Conservation (phyloP, 495 filamentous ascomycete genomes). For the Penicillium parvum region DNA sequence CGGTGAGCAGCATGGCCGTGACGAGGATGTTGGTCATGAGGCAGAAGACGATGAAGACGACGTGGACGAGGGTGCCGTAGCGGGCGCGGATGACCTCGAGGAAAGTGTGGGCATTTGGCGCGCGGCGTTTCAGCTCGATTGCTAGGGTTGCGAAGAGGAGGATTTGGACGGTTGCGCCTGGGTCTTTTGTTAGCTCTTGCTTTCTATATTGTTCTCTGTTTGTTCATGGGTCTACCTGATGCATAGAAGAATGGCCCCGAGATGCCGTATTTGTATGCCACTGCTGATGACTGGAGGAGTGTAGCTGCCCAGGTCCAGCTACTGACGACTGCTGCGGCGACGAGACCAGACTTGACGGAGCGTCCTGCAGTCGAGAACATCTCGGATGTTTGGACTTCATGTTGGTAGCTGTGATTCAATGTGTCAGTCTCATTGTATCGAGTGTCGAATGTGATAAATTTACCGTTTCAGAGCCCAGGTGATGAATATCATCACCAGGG, state of each 20-base stretch:
- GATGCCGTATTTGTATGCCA: slow-evolving; percentile 90
- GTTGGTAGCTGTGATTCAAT: slow-evolving; percentile 61
- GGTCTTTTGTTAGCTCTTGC: background rate
- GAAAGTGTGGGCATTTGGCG: slow-evolving; percentile 84
- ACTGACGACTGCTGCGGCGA: slow-evolving; percentile 92
- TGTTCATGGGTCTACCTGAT: slow-evolving; percentile 31
- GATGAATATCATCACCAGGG: slow-evolving; percentile 74
- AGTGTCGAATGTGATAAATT: background rate
- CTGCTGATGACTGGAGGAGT: slow-evolving; percentile 69
- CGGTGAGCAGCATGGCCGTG: slow-evolving; percentile 89
- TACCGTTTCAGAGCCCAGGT: slow-evolving; percentile 73
- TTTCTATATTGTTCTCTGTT: background rate
- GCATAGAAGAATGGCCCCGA: slow-evolving; percentile 93
- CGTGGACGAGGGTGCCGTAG: slow-evolving; percentile 61
- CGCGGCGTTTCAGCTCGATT: slow-evolving; percentile 85
- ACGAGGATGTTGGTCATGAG: slow-evolving; percentile 81
- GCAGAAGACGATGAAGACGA: slow-evolving; percentile 77
- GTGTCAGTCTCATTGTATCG: background rate
- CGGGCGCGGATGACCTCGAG: slow-evolving; percentile 67
- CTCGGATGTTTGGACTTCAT: slow-evolving; percentile 93
- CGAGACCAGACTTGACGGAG: slow-evolving; percentile 90
- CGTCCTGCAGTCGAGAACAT: slow-evolving; percentile 95
- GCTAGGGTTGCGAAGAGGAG: slow-evolving; percentile 89
- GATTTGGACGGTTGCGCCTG: slow-evolving; percentile 57
- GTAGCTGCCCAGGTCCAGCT: slow-evolving; percentile 83